Base-by-base conservation (phyloP, 108 stramenopile species). In the Cyclotella sp. region DNA sequence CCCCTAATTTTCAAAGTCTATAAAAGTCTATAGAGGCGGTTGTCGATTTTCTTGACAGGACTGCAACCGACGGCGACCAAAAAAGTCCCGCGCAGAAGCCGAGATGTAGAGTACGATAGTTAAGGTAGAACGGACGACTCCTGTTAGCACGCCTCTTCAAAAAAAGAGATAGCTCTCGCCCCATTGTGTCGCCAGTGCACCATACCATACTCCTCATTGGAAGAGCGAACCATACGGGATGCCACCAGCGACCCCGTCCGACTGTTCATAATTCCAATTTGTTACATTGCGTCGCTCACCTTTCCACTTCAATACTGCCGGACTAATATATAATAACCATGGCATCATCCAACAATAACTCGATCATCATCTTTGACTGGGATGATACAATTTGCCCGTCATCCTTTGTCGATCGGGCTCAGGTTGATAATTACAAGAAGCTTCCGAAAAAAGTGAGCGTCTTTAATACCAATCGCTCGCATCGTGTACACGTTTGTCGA, bases 381-480 rank as follows among this genome's bases (percentile, higher is more conserved):
- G 96, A 97, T 63, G 96, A 97, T 77, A 97, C 96, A 40, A 93
- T 97, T 70, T 86, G 89, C 59, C 94, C 94, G 21, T 95, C 93
- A 28, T 91, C 94, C 10, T 94, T 92, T 73, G 89, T 97, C 7
- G 94, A 95, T 79, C 77, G 86, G 44, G 84, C 72, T 41, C 70
- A 89, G 65, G 84, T 88, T 3, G 89, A 95, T 15, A 86, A 84
- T 58, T 81, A 83, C 54, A 63, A 71, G 40, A 89, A 95, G 42
- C 68, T 95, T 21, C 90, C 94, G 22, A 77, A 79, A 24, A 72
- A 88, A 52, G 91, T 93, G 75, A 87, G 91, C 19, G 16, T 88
- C 41, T 44, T 72, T 13, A 59, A 30, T 6, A 12, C 40, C 24
- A 0, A 49, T 49, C 29, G 55, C 0, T 40, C 34, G 2, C 13